Conservation (phyloP, 257 asterid genomes). For the Penstemon barbatus region DNA sequence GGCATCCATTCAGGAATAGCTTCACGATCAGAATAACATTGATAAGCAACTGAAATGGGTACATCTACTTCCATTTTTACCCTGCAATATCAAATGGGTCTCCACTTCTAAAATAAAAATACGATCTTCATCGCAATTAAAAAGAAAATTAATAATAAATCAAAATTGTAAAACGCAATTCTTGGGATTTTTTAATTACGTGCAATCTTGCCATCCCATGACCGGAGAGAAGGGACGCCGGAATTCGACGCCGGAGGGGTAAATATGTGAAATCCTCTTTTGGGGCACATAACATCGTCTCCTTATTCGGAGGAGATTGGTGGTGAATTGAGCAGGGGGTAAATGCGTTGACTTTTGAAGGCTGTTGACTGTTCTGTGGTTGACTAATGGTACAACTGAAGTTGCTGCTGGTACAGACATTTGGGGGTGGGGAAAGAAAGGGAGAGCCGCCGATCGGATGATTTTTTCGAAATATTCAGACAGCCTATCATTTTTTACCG, state of each 20-base stretch:
- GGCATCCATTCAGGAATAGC: slow-evolving; percentile 98
- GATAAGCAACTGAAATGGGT: slow-evolving; percentile 82
- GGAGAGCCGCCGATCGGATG: slow-evolving; percentile 21
- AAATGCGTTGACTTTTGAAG: slow-evolving; percentile 14
- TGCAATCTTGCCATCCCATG: slow-evolving; percentile 95
- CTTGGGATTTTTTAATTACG: slow-evolving; percentile 39
- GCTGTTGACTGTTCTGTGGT: slow-evolving; percentile 17
- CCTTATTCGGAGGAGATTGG: slow-evolving; percentile 24
- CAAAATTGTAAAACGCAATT: not conserved
- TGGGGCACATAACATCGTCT: slow-evolving; percentile 29
- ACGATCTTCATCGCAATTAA: not conserved
- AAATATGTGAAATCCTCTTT: slow-evolving; percentile 22
- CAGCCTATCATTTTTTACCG: slow-evolving; percentile 34
- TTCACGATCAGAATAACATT: slow-evolving; percentile 86
- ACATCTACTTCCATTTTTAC: slow-evolving; percentile 82
- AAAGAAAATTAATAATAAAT: not conserved
- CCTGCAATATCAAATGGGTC: slow-evolving; percentile 41
- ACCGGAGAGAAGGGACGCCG: slow-evolving; percentile 46
- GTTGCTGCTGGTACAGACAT: slow-evolving; percentile 41
- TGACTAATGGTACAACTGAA: slow-evolving; percentile 27
- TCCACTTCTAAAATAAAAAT: slow-evolving; percentile 11
- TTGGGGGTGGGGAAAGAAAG: not conserved
- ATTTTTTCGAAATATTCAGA: slow-evolving; percentile 16
- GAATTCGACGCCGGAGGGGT: slow-evolving; percentile 34
- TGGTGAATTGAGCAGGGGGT: slow-evolving; percentile 34